These are phyloP conservation scores for Rhynchosporium secalis DNA, from an alignment of 2,329 filamentous ascomycete genomes.

Conservation along the genomic window DNA sequence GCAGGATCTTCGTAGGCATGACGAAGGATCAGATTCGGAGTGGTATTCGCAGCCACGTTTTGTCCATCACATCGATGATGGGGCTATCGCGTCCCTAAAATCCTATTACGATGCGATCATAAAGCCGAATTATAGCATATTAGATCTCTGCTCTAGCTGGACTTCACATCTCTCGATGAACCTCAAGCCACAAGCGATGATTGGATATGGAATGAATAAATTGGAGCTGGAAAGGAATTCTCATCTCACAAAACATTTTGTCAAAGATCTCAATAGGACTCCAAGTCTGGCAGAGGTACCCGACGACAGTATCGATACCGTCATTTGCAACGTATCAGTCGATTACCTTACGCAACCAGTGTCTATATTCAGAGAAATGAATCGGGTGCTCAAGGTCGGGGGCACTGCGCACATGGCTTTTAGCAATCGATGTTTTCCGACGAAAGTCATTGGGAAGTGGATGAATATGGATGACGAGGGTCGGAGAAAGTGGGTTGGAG, in stretches of 20 bases:
- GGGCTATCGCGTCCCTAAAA: constrained; percentile 46
- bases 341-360: constrained; percentile 52
- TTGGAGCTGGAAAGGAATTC: constrained; percentile 47
- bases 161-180: constrained; percentile 39
- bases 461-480: constrained; percentile 47
- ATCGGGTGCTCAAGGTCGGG: constrained; percentile 43
- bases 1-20: constrained; percentile 26
- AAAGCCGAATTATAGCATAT: constrained; percentile 44
- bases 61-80: constrained; percentile 55
- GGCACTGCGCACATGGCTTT: constrained; percentile 52
- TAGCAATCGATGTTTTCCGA: constrained; percentile 54
- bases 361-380: constrained; percentile 46
- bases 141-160: constrained; percentile 55
- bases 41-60: constrained; percentile 45
- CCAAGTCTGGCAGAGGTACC: constrained; percentile 29
- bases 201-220: constrained; percentile 50
- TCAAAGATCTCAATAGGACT: constrained; percentile 48
- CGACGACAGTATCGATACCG: constrained; percentile 43
- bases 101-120: constrained; percentile 49
- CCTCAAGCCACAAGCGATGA: constrained; percentile 41
- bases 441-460: constrained; percentile 52
- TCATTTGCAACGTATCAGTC: constrained; percentile 52
- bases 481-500: constrained; percentile 50
- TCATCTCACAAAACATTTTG: constrained; percentile 39
- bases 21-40: constrained; percentile 29